phyloP scores from a whole-genome alignment of 31 red algal species.

The Porphyra umbilicalis region DNA sequence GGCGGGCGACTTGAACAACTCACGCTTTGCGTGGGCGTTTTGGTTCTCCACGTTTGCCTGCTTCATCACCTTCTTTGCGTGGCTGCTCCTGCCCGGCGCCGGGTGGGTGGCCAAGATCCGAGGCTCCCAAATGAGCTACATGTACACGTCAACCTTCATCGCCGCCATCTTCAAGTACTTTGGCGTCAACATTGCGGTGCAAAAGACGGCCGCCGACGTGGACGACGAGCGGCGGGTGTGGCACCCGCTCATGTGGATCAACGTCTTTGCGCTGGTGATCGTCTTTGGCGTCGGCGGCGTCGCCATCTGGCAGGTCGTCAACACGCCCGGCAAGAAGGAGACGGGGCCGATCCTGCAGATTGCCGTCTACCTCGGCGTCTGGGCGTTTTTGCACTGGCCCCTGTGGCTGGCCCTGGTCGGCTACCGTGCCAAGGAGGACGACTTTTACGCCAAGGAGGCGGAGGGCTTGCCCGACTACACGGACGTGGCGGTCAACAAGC shows the following conservation, averaged over 20 bases:
- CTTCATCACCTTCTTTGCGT: background rate
- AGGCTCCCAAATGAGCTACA: conserved; percentile 1
- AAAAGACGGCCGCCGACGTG: conserved; percentile 1
- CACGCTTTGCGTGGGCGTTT: background rate
- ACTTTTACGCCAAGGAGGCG: conserved; percentile 1
- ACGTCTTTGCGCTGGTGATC: background rate
- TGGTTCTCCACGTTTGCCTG: background rate
- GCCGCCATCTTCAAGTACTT: background rate
- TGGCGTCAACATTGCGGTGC: background rate
- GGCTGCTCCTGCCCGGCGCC: conserved; percentile 1
- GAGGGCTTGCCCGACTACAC: background rate
- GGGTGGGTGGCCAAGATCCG: conserved; percentile 4
- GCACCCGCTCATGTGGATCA: conserved; percentile 2
- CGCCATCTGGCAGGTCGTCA: conserved; percentile 1
- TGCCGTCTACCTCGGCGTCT: background rate
- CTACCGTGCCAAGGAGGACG: conserved; percentile 1
- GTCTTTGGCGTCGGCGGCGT: background rate
- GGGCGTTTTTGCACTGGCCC: conserved; percentile 4
- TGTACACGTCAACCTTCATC: background rate
- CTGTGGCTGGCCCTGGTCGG: background rate
- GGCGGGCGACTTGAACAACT: background rate
- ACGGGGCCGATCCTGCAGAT: background rate
- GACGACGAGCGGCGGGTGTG: conserved; percentile 2
- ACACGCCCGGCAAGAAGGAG: background rate
- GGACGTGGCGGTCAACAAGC: background rate